Evolutionary conservation across 2,329 filamentous ascomycete species (phyloP), one percentile per base, ranked within the genome.

Genomic region (Fusarium beomiforme): DNA sequence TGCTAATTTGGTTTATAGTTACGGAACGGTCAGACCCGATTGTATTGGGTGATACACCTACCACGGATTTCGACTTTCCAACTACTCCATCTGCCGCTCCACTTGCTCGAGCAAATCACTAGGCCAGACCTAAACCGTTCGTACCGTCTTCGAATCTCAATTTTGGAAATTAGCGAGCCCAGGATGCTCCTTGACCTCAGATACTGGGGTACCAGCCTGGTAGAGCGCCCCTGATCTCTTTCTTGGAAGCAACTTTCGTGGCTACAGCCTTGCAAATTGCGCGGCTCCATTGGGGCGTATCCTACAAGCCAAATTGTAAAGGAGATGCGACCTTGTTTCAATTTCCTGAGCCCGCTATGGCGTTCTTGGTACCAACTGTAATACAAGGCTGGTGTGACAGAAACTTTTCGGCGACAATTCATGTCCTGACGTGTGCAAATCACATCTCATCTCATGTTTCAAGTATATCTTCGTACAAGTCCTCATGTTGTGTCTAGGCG

Each of bases 361-460:
- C 5, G 12, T n/a, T 3, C 19, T 17, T 3, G 17, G 4, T 14
- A 10, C 1, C 10, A 6, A 21, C 9, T 21, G 9, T 17, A 5
- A 23, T n/a, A 17, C 16, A 24, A 3, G 0, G 4, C 9, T 19
- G 2, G 17, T 17, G 47, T 24, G 36, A 24, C 34, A 8, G 21
- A 14, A 14, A 11, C 33, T 12, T 16, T 16, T 9, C 16, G 2
- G 9, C 16, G 3, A 11, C 3, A 36, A 4, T 33, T 10, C 5
- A 12, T 16, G 7, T 21, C 19, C 36, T 64, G 42, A 49, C 59
- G 49, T 64, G 59, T 49, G 6, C 47, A 8, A 64, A 57, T 42
- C 8, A 57, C 8, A 39, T 31, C 16, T 8, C 10, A n/a, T 6
- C 17, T 12, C 12, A 19, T 10, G 31, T 47, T 42, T 21, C 33